These are phyloP conservation scores for Echium plantagineum DNA, from an alignment of 257 asterid genomes.

Conservation along the genomic window DNA sequence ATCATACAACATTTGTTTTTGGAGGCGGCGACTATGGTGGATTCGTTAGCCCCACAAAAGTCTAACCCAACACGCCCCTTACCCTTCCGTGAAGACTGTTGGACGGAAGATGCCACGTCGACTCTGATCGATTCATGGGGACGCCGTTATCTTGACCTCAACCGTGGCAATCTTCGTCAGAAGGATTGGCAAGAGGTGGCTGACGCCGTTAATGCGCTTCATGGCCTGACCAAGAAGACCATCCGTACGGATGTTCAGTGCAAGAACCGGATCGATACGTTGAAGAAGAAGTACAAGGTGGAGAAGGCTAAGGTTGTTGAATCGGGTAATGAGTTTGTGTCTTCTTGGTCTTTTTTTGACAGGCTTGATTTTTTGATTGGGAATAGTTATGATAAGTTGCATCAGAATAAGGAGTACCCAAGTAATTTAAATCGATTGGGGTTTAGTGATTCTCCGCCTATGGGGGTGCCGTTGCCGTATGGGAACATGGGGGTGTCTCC, in stretches of 20 bases:
- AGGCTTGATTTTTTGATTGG: slow-evolving; percentile 49
- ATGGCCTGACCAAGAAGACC: slow-evolving; percentile 58
- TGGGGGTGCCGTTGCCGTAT: slow-evolving; percentile 20
- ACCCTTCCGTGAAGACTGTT: slow-evolving; percentile 76
- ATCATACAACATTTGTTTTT: too few species aligned
- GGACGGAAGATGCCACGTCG: slow-evolving; percentile 75
- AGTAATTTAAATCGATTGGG: not conserved
- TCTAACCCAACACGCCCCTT: slow-evolving; percentile 25
- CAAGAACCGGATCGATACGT: slow-evolving; percentile 82
- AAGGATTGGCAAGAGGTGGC: slow-evolving; percentile 91
- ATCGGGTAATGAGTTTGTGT: slow-evolving; percentile 29
- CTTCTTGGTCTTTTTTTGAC: slow-evolving; percentile 60
- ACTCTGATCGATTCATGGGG: slow-evolving; percentile 86
- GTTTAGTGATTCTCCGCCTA: slow-evolving; percentile 13
- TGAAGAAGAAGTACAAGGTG: slow-evolving; percentile 73
- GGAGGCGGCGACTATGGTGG: too few species aligned
- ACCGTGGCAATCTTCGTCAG: slow-evolving; percentile 68
- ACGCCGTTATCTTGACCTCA: slow-evolving; percentile 54
- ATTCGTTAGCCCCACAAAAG: too few species aligned
- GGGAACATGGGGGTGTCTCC: slow-evolving; percentile 20
- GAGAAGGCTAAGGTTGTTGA: slow-evolving; percentile 58
- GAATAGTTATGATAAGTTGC: slow-evolving; percentile 15
- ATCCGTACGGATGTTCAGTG: slow-evolving; percentile 73
- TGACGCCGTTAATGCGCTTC: slow-evolving; percentile 50
- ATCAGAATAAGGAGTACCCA: too few species aligned